A percentile compares a stretch with the other conserved stretches of the same genome.
Conservation (phyloP, 306 rosid species). For the Pyrus communis region DNA sequence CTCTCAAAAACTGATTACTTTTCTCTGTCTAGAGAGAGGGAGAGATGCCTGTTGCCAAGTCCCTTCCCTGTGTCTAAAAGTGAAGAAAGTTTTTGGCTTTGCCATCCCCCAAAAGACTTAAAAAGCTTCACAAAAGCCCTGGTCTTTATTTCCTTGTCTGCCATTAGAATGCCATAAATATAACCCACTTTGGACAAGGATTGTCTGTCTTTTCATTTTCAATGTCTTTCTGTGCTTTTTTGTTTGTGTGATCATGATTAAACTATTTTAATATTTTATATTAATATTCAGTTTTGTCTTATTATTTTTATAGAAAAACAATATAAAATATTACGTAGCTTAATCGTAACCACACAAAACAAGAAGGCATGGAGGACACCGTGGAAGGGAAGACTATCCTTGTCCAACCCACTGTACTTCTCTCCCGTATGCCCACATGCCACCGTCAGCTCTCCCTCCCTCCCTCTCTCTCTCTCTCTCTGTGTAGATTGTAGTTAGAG, state of each 20-base stretch:
- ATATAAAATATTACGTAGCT: no score
- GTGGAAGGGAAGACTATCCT: no score
- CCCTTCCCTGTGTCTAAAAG: background rate
- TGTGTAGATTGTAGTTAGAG: background rate
- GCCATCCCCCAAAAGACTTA: conserved; percentile 7
- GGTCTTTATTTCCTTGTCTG: conserved; percentile 38
- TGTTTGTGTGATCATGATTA: no score
- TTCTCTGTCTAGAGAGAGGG: background rate
- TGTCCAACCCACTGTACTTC: background rate
- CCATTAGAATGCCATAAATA: conserved; percentile 36
- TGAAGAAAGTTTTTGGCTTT: conserved; percentile 17
- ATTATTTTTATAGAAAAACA: no score
- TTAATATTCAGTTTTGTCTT: no score
- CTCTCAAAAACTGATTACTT: conserved; percentile 14
- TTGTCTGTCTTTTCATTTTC: no score
- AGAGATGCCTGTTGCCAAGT: background rate
- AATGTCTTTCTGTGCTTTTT: no score
- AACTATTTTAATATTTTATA: no score
- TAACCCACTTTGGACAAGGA: background rate
- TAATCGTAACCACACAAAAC: no score
- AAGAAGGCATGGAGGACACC: no score
- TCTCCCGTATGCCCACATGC: background rate
- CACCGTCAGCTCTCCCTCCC: background rate
- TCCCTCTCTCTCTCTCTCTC: background rate
- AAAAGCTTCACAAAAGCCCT: conserved; percentile 30